Evolutionary conservation across 495 filamentous ascomycete genomes (phyloP).

Genomic region (Glonium stellatum): DNA sequence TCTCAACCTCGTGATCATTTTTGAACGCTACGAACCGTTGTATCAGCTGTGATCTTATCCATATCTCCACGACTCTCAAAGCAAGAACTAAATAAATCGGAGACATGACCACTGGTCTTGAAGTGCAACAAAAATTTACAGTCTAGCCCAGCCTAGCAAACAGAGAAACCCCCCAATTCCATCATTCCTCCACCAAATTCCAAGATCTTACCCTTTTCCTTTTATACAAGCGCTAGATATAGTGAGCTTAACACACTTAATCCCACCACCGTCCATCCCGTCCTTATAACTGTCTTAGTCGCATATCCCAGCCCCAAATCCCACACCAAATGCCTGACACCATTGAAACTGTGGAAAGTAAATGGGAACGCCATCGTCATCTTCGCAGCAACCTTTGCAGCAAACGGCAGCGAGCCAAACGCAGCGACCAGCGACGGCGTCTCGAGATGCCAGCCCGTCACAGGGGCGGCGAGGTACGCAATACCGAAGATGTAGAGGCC

Average conservation of each 20-base stretch:
- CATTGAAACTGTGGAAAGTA: constrained; percentile 79
- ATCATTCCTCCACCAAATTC: not conserved
- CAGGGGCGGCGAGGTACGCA: constrained; percentile 75
- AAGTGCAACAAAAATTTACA: not conserved
- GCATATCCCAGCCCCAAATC: constrained; percentile 64
- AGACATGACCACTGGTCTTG: not conserved
- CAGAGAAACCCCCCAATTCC: not conserved
- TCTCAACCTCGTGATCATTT: no score
- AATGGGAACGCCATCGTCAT: constrained; percentile 69
- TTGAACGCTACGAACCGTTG: no score
- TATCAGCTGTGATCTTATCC: no score
- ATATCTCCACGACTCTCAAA: no score
- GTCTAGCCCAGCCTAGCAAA: not conserved
- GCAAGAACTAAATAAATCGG: not conserved
- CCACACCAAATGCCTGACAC: constrained; percentile 83
- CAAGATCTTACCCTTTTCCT: not conserved
- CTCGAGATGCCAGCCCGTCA: constrained; percentile 80
- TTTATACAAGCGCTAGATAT: constrained; percentile 46
- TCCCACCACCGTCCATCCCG: constrained; percentile 69
- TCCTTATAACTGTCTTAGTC: constrained; percentile 64
- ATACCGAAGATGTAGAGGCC: constrained; percentile 75
- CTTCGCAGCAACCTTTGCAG: constrained; percentile 68
- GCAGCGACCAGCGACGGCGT: constrained; percentile 68
- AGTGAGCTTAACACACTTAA: constrained; percentile 56
- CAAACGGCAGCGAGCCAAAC: constrained; percentile 63